These are phyloP conservation scores for Quercus rubra DNA, from an alignment of 306 rosid species.

Conservation along the genomic window DNA sequence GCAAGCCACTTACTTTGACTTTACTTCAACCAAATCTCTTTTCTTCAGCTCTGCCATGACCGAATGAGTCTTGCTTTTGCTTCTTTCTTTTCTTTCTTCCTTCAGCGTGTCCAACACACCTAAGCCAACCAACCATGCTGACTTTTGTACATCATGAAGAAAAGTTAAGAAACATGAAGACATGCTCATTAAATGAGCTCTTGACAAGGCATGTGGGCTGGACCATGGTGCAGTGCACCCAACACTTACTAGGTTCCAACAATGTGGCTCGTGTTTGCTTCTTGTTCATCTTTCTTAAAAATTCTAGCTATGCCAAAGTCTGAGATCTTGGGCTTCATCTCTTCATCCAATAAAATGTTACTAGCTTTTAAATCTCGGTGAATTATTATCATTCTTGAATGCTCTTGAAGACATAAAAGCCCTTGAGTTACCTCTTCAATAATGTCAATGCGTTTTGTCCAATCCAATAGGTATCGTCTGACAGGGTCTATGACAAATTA, in stretches of 20 bases:
- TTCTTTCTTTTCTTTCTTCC: no score
- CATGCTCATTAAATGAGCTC: no score
- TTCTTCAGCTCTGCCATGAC: no score
- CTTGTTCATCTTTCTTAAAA: constrained; percentile 45
- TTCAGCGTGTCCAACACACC: no score
- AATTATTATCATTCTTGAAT: constrained; percentile 59
- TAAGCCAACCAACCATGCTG: no score
- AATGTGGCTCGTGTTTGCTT: constrained; percentile 60
- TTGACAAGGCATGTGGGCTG: no score
- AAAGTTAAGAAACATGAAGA: no score
- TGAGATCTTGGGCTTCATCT: constrained; percentile 60
- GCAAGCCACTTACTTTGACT: no score
- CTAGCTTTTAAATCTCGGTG: constrained; percentile 68
- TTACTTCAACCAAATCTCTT: no score
- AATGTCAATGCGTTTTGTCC: constrained; percentile 44
- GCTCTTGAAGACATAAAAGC: constrained; percentile 66
- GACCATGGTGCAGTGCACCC: no score
- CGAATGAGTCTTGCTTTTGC: no score
- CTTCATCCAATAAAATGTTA: constrained; percentile 45
- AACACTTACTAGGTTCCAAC: constrained; percentile 69
- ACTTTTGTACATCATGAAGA: no score
- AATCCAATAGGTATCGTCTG: constrained; percentile 35
- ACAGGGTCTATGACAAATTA: constrained; percentile 30
- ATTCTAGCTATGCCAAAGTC: constrained; percentile 65
- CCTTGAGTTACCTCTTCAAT: constrained; percentile 64